Base-by-base conservation (phyloP, 2,329 filamentous ascomycete genomes). In the Pseudopyricularia cyperi region DNA sequence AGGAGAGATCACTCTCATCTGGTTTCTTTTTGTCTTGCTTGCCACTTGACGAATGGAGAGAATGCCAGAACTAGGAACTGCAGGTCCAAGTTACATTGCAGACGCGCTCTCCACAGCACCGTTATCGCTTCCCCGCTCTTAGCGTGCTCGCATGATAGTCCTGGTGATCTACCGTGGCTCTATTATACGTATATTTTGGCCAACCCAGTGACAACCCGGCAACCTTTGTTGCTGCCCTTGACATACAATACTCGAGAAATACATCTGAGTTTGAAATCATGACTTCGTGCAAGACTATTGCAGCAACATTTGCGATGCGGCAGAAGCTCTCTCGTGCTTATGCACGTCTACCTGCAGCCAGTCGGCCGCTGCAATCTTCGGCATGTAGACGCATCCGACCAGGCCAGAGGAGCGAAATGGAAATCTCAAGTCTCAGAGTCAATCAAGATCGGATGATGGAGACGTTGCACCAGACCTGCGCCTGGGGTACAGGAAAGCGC, bases 401-500 rank as follows among this genome's bases (percentile, higher is more conserved):
- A 15, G 28, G 19, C 6, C 32, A 39, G 9, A 48, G 48, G 34
- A 48, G 34, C 15, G 51, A 56, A 7, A 28, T 44, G 3, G 53
- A 52, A 7, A 26, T 57, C 14, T 26, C 26, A 4, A 35, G 15
- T 9, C 37, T 55, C 32, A 55, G 50, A 32, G 53, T 56, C 7
- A 53, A 57, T 19, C 32, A 34, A 6, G 48, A 46, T 2, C 46
- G 57, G 17, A 30, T 58, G 37, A 55, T 58, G 53, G 17, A 52
- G 34, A 52, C 51, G 7, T 30, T 58, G 0, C 55, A 58, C 32
- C 46, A 56, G 11, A 58, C 57, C 2, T 58, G 57, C 30, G 17
- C 39, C 7, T 56, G 52, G 33, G 57, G 57, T 3, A 50, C 51
- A 2, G 83, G 82, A 0, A 74, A 83, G 56, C 67, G 73, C 66